phyloP scores from a whole-genome alignment of 1,284 basidiomycete species.

The Boletellus deceptivus region DNA sequence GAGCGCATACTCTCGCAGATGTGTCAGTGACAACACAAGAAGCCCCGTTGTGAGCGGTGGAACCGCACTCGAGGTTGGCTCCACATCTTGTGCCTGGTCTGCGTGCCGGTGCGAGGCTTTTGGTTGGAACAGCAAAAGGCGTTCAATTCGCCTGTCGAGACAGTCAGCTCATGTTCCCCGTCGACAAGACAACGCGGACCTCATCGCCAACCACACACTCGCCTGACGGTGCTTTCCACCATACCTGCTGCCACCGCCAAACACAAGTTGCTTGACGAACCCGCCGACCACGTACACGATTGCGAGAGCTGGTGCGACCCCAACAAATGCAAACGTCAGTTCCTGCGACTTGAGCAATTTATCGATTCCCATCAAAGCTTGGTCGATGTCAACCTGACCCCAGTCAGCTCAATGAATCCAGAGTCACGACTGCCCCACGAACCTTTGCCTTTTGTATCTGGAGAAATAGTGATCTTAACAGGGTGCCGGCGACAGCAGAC shows the following conservation, averaged over 20 bases:
- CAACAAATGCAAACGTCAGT: constrained; percentile 96
- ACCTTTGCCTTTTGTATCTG: constrained; percentile 98
- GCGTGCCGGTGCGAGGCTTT: constrained; percentile 15
- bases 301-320: constrained; percentile 87
- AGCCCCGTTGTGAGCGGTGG: constrained; percentile 67
- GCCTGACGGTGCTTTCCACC: constrained; percentile 51
- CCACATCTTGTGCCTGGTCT: constrained; percentile 10
- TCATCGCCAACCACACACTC: constrained; percentile 61
- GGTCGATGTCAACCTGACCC: constrained; percentile 82
- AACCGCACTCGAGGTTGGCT: constrained; percentile 30
- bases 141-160: constrained; percentile 62
- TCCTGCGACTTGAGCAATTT: constrained; percentile 93
- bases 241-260: constrained; percentile 43
- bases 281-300: constrained; percentile 72
- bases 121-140: constrained; percentile 59
- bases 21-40: constrained; percentile 69
- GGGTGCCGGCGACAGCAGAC: constrained; percentile 78
- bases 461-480: constrained; percentile 86
- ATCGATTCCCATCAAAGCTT: constrained; percentile 85
- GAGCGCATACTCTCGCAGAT: constrained; percentile 63
- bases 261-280: constrained; percentile 38
- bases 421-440: constrained; percentile 8
- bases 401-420: background rate
- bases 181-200: constrained; percentile 37
- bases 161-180: constrained; percentile 8